Conservation (phyloP, 2,329 filamentous ascomycete genomes). For the Ustilaginoidea virens region DNA sequence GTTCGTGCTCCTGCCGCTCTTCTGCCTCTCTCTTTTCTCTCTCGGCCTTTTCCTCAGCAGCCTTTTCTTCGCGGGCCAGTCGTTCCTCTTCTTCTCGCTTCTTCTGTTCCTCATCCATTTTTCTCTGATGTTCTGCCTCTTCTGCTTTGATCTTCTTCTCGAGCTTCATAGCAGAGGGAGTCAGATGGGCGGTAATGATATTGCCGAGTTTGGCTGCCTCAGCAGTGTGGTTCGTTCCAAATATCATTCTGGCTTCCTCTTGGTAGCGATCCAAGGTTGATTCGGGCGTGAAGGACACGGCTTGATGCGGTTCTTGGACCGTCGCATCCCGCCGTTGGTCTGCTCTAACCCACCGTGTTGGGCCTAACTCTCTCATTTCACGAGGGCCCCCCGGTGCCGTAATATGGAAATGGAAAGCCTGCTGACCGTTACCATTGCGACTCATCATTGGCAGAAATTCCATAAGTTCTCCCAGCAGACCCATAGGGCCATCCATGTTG, state of each 20-base stretch:
- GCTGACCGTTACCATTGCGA: slow-evolving; percentile 28
- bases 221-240: slow-evolving; percentile 43
- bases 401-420: slow-evolving; percentile 45
- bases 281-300: slow-evolving; percentile 58
- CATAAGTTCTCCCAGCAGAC: slow-evolving; percentile 40
- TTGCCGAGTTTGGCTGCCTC: slow-evolving; percentile 58
- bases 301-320: slow-evolving; percentile 50
- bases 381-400: slow-evolving; percentile 30
- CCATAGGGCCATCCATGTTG: slow-evolving; percentile 33
- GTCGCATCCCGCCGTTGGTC: slow-evolving; percentile 32
- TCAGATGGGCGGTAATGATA: slow-evolving; percentile 55
- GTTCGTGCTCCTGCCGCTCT: slow-evolving; percentile 41
- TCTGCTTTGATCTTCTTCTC: slow-evolving; percentile 55
- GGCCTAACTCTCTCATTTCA: slow-evolving; percentile 33
- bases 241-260: slow-evolving; percentile 80
- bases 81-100: slow-evolving; percentile 51
- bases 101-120: slow-evolving; percentile 41
- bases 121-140: slow-evolving; percentile 33
- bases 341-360: slow-evolving; percentile 24
- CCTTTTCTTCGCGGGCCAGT: slow-evolving; percentile 52
- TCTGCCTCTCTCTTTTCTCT: slow-evolving; percentile 56
- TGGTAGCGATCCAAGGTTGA: slow-evolving; percentile 68
- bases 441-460: slow-evolving; percentile 34
- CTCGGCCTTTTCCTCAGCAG: slow-evolving; percentile 51
- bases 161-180: slow-evolving; percentile 71